These are phyloP conservation scores for Rosa multiflora DNA, from an alignment of 306 rosid genomes.

Conservation along the genomic window DNA sequence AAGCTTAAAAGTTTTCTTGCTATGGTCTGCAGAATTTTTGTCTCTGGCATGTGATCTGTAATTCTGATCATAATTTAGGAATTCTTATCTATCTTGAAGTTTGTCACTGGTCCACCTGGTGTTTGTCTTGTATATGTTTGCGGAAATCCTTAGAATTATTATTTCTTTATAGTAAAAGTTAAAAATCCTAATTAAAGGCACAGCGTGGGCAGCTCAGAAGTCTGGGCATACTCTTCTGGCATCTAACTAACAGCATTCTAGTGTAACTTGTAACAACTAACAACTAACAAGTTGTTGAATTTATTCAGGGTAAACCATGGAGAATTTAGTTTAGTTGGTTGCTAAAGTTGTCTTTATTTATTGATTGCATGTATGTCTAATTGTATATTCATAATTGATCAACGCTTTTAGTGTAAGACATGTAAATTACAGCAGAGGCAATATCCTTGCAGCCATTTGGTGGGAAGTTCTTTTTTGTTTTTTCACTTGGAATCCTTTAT, in stretches of 20 bases:
- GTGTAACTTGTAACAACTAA: neutral
- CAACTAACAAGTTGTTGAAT: neutral
- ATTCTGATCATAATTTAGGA: neutral
- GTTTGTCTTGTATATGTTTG: neutral
- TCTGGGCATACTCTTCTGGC: neutral
- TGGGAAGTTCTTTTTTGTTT: neutral
- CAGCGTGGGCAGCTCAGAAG: neutral
- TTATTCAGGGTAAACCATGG: neutral
- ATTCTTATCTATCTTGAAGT: neutral
- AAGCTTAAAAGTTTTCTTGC: neutral
- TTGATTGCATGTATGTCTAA: neutral
- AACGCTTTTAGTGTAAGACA: slow-evolving; percentile 18
- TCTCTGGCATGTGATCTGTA: slow-evolving; percentile 11
- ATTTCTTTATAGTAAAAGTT: neutral
- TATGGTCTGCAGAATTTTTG: neutral
- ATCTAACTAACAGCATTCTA: neutral
- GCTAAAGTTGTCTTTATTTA: neutral
- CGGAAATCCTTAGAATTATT: neutral
- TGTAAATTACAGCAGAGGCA: slow-evolving; percentile 17
- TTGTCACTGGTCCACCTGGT: neutral
- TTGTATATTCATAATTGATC: slow-evolving; percentile 7
- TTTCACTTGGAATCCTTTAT: slow-evolving; percentile 13
- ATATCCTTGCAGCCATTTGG: slow-evolving; percentile 24
- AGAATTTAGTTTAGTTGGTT: neutral
- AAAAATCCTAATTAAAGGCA: neutral